Conservation (phyloP, 257 asterid genomes). For the Buddleja alternifolia region DNA sequence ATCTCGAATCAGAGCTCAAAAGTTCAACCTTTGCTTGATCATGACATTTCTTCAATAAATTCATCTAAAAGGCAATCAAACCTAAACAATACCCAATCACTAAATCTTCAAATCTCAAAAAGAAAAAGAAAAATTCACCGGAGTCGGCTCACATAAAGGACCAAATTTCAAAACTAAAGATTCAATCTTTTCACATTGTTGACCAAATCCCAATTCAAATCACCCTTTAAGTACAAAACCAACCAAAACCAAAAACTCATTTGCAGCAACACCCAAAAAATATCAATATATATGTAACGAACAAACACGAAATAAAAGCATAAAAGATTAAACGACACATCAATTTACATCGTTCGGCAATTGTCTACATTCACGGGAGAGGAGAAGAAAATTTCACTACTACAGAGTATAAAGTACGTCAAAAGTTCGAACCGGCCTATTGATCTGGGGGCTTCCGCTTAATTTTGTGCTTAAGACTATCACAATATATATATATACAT, state of each 20-base stretch:
- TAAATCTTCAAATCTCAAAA: background rate
- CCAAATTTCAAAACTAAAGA: slow-evolving; percentile 1
- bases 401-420: no score
- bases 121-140: background rate
- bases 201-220: slow-evolving; percentile 18
- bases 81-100: background rate
- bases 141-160: slow-evolving; percentile 8
- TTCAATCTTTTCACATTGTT: slow-evolving; percentile 13
- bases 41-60: background rate
- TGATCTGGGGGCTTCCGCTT: no score
- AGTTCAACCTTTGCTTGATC: slow-evolving; percentile 17
- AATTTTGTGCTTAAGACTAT: no score
- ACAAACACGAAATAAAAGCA: no score
- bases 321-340: no score
- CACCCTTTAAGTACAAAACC: background rate
- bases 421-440: no score
- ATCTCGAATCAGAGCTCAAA: slow-evolving; percentile 17
- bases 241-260: background rate
- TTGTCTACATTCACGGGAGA: no score
- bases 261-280: background rate
- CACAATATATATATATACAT: no score
- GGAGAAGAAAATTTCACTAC: no score
- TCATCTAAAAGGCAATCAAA: background rate
- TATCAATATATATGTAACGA: no score
- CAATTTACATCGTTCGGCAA: no score